Percentiles rank a stretch among this genome's conserved stretches.
These are phyloP conservation scores for Globisporangium yorkense DNA, from an alignment of 352 stramenopile genomes.

Conservation along the genomic window DNA sequence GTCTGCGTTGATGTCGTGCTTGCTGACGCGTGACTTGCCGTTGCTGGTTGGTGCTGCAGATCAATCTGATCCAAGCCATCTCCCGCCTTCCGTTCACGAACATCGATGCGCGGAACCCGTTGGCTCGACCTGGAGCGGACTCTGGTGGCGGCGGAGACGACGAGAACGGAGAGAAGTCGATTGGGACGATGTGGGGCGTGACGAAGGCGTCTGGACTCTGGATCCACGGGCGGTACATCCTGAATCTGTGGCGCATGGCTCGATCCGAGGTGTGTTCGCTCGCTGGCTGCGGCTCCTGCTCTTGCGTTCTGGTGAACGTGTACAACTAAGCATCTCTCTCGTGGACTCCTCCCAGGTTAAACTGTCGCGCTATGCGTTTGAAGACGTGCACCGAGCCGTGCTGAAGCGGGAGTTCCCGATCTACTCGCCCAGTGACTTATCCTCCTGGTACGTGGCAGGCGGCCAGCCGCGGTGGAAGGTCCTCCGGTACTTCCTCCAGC, in stretches of 20 bases:
- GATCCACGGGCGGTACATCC: constrained; percentile 85
- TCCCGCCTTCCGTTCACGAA: constrained; percentile 44
- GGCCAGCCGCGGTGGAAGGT: constrained; percentile 43
- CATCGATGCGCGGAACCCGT: constrained; percentile 53
- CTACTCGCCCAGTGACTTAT: constrained; percentile 50
- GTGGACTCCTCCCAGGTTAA: constrained; percentile 49
- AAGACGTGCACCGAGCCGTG: constrained; percentile 68
- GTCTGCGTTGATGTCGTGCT: background rate
- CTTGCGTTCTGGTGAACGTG: background rate
- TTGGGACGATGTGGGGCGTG: constrained; percentile 71
- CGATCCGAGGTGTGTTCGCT: constrained; percentile 55
- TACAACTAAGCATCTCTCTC: background rate
- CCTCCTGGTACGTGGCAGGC: constrained; percentile 46
- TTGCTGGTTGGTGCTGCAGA: constrained; percentile 15
- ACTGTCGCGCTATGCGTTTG: constrained; percentile 70
- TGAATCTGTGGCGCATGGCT: constrained; percentile 91
- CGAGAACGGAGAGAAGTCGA: constrained; percentile 28
- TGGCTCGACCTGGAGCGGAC: constrained; percentile 16
- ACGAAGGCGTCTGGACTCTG: constrained; percentile 85
- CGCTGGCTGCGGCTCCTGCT: too few relatives aligned
- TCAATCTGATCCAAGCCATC: constrained; percentile 68
- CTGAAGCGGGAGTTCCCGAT: constrained; percentile 58
- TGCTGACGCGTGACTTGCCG: background rate
- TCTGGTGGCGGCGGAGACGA: constrained; percentile 11
- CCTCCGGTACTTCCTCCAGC: constrained; percentile 43